Evolutionary conservation across 495 filamentous ascomycete genomes (phyloP).

Genomic region (Neurospora sp.): DNA sequence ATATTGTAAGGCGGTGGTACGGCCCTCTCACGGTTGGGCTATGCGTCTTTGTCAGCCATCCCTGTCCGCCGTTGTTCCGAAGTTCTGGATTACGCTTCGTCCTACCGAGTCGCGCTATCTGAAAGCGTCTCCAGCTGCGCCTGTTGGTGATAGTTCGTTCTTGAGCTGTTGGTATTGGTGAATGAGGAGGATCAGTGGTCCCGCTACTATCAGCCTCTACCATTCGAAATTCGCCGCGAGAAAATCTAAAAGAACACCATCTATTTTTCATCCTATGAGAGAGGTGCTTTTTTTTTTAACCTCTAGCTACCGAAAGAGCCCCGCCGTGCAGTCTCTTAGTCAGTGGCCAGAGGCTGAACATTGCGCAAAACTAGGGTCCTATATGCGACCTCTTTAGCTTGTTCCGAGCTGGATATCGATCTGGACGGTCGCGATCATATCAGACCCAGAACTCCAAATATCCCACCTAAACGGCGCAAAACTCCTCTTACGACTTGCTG

Average conservation of each 20-base stretch:
- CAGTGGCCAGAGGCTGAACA: constrained; percentile 2
- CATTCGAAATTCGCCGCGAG: neutral
- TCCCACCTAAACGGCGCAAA: constrained; percentile 19
- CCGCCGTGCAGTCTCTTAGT: neutral
- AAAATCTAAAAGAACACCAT: neutral
- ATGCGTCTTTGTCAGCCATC: neutral
- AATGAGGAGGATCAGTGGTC: neutral
- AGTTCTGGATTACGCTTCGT: neutral
- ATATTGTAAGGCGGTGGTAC: neutral
- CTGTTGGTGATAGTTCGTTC: neutral
- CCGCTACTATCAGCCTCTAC: neutral
- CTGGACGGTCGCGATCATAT: constrained; percentile 8
- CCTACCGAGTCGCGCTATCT: neutral
- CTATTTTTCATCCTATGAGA: neutral
- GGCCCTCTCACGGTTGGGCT: neutral
- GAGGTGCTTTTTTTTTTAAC: neutral
- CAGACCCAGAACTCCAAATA: constrained; percentile 10
- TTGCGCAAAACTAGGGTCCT: neutral
- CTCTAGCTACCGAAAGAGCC: neutral
- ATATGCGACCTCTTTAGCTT: neutral
- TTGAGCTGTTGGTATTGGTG: neutral
- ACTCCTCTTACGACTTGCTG: constrained; percentile 12
- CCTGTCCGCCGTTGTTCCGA: neutral
- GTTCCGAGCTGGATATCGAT: constrained; percentile 9
- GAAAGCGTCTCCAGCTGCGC: neutral